Percentiles rank a stretch among this genome's conserved stretches.
Evolutionary conservation across 2,329 filamentous ascomycete species (phyloP).

Genomic region (Lecanicillium sp.): DNA sequence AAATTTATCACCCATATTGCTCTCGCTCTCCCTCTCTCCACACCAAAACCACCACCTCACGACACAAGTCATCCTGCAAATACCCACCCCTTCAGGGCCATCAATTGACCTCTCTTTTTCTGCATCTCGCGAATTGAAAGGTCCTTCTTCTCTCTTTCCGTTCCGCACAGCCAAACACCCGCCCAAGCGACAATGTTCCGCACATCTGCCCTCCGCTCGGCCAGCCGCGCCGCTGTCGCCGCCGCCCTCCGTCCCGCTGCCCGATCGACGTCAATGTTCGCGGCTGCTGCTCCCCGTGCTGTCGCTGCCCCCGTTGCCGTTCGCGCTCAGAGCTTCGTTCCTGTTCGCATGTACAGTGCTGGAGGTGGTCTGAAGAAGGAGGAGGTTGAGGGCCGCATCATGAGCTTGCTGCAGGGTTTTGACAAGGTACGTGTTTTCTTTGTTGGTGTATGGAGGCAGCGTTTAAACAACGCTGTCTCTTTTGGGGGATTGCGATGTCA

Average conservation of each 20-base stretch:
- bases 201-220: slow-evolving; percentile 72
- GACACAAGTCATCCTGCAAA: slow-evolving; percentile 11
- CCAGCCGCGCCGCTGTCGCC: slow-evolving; percentile 55
- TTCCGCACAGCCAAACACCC: slow-evolving; percentile 4
- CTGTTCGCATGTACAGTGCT: slow-evolving; percentile 80
- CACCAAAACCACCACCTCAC: slow-evolving; percentile 3
- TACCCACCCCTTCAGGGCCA: slow-evolving; percentile 2
- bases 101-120: slow-evolving; percentile 8
- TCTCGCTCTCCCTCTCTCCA: slow-evolving; percentile 11
- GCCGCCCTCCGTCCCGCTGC: slow-evolving; percentile 37
- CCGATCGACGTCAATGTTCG: slow-evolving; percentile 54
- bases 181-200: slow-evolving; percentile 66
- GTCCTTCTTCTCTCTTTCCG: slow-evolving; percentile 1
- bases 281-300: slow-evolving; percentile 48
- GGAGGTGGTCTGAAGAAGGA: slow-evolving; percentile 67
- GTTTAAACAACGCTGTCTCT: slow-evolving; percentile 30
- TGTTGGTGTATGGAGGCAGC: not conserved
- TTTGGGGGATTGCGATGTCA: slow-evolving; percentile 14
- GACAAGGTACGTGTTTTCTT: slow-evolving; percentile 57
- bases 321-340: slow-evolving; percentile 53
- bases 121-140: slow-evolving; percentile 1
- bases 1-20: slow-evolving; percentile 34
- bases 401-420: slow-evolving; percentile 88
- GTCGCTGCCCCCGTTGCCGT: slow-evolving; percentile 52
- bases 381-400: slow-evolving; percentile 86